Evolutionary conservation across 768 basidiomycete genomes (phyloP), one percentile per base, ranked within the genome.

Genomic region (Xerocomellus dryophilus): DNA sequence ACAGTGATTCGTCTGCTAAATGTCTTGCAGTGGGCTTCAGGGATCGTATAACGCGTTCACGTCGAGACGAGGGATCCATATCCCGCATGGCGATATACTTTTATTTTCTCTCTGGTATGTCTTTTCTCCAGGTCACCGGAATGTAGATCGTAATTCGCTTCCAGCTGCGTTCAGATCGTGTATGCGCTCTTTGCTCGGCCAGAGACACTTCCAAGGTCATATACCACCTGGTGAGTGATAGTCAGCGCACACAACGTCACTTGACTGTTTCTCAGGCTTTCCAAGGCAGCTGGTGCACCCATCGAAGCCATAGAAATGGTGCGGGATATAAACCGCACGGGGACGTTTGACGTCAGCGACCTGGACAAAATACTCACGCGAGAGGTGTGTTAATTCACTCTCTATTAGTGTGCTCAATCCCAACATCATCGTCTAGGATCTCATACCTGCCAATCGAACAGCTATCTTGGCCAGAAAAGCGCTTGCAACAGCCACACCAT

Each of bases 11-110:
- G n/a, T 21, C 36, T 49, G 18, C 17, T 59, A 23, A 61, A 45
- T 20, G 18, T 32, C 32, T 50, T 29, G 23, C 50, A 92, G 93
- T 43, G 94, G 95, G 3, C 75, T 98, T 7, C 95, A 98, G 69
- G 94, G 92, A 2, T 83, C 86, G 1, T 96, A 90, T 67, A 96
- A 95, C 63, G 79, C 83, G 8, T 86, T 84, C 61, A 83, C 91
- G 2, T 77, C 78, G 2, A 81, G 80, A 60, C 81, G 80, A 29
- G 83, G 83, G 29, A 76, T 94, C 41, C 74, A 73, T 41, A 76
- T 98, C 15, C 94, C 93, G 1, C 78, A 93, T 66, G 95, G 95
- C 5, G 89, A 87, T 44, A 80, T 91, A 1, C 67, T 95, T 8
- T 80, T 96, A 10, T 97, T 98, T 63, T 77, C 85, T 1, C 62